phyloP scores from a whole-genome alignment of 1,139 yeast genomes.

The Candida sanyaensis region DNA sequence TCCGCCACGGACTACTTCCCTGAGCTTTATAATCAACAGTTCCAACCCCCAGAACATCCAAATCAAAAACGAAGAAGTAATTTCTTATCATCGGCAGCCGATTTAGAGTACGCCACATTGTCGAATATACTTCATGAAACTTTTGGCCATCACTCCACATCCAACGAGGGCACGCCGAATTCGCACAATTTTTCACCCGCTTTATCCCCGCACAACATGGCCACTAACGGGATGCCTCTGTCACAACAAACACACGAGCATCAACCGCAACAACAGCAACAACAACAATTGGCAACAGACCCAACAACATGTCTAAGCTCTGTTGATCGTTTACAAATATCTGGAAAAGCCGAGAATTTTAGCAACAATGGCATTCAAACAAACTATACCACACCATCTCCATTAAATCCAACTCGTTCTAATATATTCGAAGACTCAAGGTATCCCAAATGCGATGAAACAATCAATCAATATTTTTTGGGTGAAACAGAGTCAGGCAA shows the following conservation, averaged over 20 bases:
- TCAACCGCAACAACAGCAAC: not conserved
- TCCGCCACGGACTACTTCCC: constrained; percentile 7
- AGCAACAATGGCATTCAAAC: not conserved
- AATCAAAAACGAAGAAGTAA: constrained; percentile 27
- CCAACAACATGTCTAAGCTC: not conserved
- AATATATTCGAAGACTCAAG: constrained; percentile 13
- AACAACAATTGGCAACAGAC: not conserved
- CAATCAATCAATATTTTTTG: constrained; percentile 60
- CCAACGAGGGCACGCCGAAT: constrained; percentile 46
- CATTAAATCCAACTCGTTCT: constrained; percentile 12
- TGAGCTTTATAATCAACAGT: constrained; percentile 8
- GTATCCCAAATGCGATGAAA: constrained; percentile 40
- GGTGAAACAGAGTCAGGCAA: constrained; percentile 45
- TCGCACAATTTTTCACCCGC: constrained; percentile 39
- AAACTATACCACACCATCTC: constrained; percentile 9
- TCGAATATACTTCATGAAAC: constrained; percentile 71
- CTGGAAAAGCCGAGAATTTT: not conserved
- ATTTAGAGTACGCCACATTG: constrained; percentile 73
- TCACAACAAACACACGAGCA: not conserved
- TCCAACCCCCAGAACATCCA: constrained; percentile 6
- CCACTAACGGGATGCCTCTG: constrained; percentile 7
- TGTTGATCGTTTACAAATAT: not conserved
- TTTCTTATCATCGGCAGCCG: constrained; percentile 76
- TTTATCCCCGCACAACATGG: constrained; percentile 33
- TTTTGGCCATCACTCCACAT: constrained; percentile 32